Base-by-base conservation (phyloP, 495 filamentous ascomycete species). In the Melanomma pulvis-pyrius region DNA sequence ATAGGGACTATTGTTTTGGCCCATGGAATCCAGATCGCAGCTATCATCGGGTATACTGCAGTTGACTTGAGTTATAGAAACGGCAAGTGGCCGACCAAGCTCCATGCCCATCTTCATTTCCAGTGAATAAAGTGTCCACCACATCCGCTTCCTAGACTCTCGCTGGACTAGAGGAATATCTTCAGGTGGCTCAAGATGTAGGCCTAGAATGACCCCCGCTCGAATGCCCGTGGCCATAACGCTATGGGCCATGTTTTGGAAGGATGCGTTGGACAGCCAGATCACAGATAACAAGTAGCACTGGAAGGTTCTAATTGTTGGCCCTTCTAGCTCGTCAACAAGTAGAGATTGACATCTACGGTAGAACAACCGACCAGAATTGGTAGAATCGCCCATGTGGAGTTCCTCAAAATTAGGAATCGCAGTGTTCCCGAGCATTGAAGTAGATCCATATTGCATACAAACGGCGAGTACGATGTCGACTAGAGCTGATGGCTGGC, bases 401-500 rank as follows among this genome's bases (percentile, higher is more conserved):
- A 49, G 21, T 61, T 50, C 11, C 12, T 34, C 51, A 17, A 22
- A n/a, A 1, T 49, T 17, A 3, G n/a, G 1, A 22, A 3, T 21
- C 28, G 41, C 52, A 46, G 2, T n/a, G 17, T 21, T n/a, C 19
- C 8, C 6, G 11, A 74, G 66, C 1, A 71, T 67, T 1, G 72
- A 54, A 7, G 77, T 71, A 29, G 77, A 75, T 19, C 78, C 79
- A 56, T 82, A 80, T 69, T 85, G 82, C 77, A 86, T 83, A 57
- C 79, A 83, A 17, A 85, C 50, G 9, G 83, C 83, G 22, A 87
- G 70, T 34, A 84, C 69, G 19, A 85, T 82, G 61, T 87, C 83
- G 12, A 82, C 82, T 0, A 86, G 76, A 5, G 83, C 78, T 7
- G 81, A 85, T 11, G 81, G 76, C 63, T 75, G 79, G 2, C 84